Evolutionary conservation across 73 alveolate species (phyloP), one percentile per base, ranked within the genome.

Genomic region (Paramecium sexaurelia): DNA sequence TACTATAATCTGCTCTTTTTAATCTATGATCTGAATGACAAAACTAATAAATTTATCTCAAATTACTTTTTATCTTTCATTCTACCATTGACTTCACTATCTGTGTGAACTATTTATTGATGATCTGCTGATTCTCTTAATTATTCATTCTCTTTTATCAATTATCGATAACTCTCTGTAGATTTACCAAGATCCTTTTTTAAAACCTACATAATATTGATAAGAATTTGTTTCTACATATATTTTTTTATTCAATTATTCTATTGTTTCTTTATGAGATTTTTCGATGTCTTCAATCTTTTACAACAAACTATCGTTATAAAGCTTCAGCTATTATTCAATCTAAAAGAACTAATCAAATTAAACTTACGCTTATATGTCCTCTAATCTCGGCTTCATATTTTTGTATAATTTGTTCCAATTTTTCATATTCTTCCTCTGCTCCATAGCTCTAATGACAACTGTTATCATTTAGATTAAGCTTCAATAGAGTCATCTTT

Each of bases 341-440:
- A 92, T 27, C 92, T 85, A 67, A 45, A 19, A 15, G 36, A 15
- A 56, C 24, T 29, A 39, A 26, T 45, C 67, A 51, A 51, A 51
- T 10, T 51, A 15, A 47, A 45, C 35, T 20, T 85, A 85, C 94
- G 43, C 92, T 92, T 4, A 92, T 92, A 75, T 92, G 96, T 67
- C 90, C 90, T 51, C 96, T 26, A 35, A 91, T 82, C 67, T 92
- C 96, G 20, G 66, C 66, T 87, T 92, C 96, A 35, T 69, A 57
- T 51, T 87, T 61, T 69, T 91, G n/a, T 3, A 92, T 88, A 20
- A 39, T 69, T 55, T 47, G 22, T 84, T 92, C 96, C 11, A 73
- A 39, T 73, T 73, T 73, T 2, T 73, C 87, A 36, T 73, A 73
- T 11, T 73, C 87, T n/a, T 78, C 90, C 9, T 78, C 90, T 20